A percentile compares a stretch with the other conserved stretches of the same genome.
Evolutionary conservation across 352 stramenopile species (phyloP).

Genomic region (Thraustochytrium sp.): DNA sequence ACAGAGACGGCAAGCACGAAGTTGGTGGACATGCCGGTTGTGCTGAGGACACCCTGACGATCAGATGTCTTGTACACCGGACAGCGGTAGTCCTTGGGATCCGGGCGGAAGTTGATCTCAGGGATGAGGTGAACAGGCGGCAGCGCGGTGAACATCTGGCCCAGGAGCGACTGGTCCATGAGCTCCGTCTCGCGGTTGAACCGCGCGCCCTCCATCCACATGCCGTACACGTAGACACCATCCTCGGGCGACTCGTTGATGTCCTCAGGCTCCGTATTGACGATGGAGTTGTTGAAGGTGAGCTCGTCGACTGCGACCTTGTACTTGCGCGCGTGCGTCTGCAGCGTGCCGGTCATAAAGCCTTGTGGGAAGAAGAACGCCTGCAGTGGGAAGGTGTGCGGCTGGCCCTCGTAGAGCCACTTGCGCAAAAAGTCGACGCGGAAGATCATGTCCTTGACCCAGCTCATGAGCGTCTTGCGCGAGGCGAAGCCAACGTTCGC

Average conservation of each 20-base stretch:
- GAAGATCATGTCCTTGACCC: slow-evolving; percentile 77
- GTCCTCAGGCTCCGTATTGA: slow-evolving; percentile 39
- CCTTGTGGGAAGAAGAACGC: slow-evolving; percentile 92
- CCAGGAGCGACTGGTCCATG: slow-evolving; percentile 71
- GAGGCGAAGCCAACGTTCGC: slow-evolving; percentile 67
- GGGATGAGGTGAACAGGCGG: slow-evolving; percentile 80
- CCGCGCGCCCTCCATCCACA: slow-evolving; percentile 70
- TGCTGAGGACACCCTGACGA: slow-evolving; percentile 78
- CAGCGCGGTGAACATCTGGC: slow-evolving; percentile 85
- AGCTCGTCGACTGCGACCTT: slow-evolving; percentile 87
- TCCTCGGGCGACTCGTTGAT: slow-evolving; percentile 47
- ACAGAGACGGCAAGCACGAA: slow-evolving; percentile 85
- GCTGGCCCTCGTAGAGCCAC: slow-evolving; percentile 83
- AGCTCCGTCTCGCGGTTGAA: slow-evolving; percentile 65
- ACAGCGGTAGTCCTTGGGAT: slow-evolving; percentile 70
- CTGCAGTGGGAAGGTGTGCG: slow-evolving; percentile 76
- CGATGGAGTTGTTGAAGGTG: slow-evolving; percentile 65
- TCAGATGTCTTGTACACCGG: slow-evolving; percentile 89
- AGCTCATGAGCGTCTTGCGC: slow-evolving; percentile 82
- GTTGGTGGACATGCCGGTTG: slow-evolving; percentile 86
- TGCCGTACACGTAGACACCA: slow-evolving; percentile 82
- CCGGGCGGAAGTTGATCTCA: slow-evolving; percentile 64
- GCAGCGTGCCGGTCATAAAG: slow-evolving; percentile 89
- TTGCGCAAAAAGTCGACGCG: slow-evolving; percentile 81
- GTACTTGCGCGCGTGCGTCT: slow-evolving; percentile 90